Evolutionary conservation across 2,329 filamentous ascomycete species (phyloP), one percentile per base, ranked within the genome.

Genomic region (Verticillium nubilum): DNA sequence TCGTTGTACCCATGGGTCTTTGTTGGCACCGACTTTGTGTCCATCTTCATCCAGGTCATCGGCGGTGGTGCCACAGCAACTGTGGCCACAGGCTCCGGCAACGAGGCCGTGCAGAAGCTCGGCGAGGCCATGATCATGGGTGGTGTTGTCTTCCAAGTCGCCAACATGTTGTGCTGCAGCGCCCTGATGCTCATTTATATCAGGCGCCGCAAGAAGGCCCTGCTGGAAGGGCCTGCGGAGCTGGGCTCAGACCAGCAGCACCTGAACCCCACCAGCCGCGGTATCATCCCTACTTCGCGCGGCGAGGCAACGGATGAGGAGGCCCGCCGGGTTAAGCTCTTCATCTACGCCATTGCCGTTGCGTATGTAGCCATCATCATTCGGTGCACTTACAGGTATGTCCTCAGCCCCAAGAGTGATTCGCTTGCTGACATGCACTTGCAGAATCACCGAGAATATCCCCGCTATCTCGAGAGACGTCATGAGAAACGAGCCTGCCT

Each of bases 1-100:
- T 68, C 66, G 4, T 70, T 76, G 1, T 82, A 81, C 62, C 77
- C 79, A 2, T 77, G 74, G 62, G 75, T 82, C 58, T 82, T 82
- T 68, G 78, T 83, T 59, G 71, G 74, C 3, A 78, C 74, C 66
- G 80, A 83, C 61, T 63, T 79, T 53, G 62, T 77, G 33, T 78
- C 75, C 12, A 69, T 70, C 29, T 55, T 69, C 27, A 58, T 70
- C 5, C 69, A 70, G 28, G 58, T 61, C 4, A 53, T 61, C 2
- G 68, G 68, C 5, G 62, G 50, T 31, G 65, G 59, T 1, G 52
- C 67, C 4, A 52, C 59, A 10, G 61, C 59, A 23, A 23, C 52
- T 19, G 58, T 56, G 52, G 62, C 60, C 26, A 23, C 52, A 17
- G 59, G 58, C 1, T 59, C 53, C 3, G 53, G 57, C 5, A 57